Base-by-base conservation (phyloP, 2,329 filamentous ascomycete genomes). In the Venturia effusa region DNA sequence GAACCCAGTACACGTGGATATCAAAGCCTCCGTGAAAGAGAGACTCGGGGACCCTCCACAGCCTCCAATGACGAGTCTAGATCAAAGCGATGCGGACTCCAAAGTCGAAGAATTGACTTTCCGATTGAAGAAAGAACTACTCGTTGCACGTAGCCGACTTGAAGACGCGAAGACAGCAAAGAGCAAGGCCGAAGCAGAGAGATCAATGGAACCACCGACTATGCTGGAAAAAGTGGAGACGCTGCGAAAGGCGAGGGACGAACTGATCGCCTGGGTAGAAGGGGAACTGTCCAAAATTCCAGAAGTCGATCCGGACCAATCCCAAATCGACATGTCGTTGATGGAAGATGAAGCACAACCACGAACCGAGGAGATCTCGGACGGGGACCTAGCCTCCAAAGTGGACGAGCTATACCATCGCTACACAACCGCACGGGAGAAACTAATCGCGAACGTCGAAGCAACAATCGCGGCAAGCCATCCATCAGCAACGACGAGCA, bases 191-290 rank as follows among this genome's bases (percentile, higher is more conserved):
- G 67, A 68, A 57, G n/a, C 37, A 48, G 13, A 63, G 51, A 61
- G 22, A 32, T 61, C 11, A 34, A 19, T 19, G 30, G 22, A 17
- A 34, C 43, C 43, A 51, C 40, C 13, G 8, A 19, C 34, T 4
- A 37, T 57, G 15, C 15, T 27, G 10, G 45, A 24, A 59, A 74
- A 37, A 67, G 70, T 76, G 0, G 66, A 67, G 59, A 78, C 78
- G 4, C 70, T 83, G 32, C 72, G 77, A 61, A 71, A 71, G 43
- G 80, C 78, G 15, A 75, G 79, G 55, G 75, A 81, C 64, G 79
- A 80, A 65, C 71, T 83, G 54, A 75, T 81, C 5, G 72, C 76
- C 55, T 83, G 80, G 80, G 74, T 82, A 7, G 80, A 83, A 67
- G 74, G 75, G 48, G 79, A 80, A 54, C 68, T 83, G 57, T 73